Conservation (phyloP, 805 yeast genomes). For the Saitoella complicata region DNA sequence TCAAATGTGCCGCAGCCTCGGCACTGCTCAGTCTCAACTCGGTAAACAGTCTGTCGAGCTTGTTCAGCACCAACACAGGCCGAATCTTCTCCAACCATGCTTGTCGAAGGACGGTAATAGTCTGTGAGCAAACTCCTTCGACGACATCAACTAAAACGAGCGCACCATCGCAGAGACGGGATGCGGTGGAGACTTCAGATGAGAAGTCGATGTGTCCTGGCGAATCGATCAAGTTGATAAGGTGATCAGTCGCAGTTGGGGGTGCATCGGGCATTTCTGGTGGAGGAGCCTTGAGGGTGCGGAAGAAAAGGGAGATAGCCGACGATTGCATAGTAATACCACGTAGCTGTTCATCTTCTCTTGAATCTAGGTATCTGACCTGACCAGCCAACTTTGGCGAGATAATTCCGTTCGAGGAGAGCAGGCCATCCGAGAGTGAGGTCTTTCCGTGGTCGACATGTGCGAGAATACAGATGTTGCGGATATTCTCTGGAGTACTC, state of each 20-base stretch:
- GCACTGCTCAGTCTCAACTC: constrained; percentile 69
- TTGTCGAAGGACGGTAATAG: constrained; percentile 84
- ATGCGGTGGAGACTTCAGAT: constrained; percentile 90
- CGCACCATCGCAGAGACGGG: constrained; percentile 93
- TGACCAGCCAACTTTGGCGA: constrained; percentile 93
- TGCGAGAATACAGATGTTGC: constrained; percentile 90
- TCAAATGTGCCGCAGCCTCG: constrained; percentile 73
- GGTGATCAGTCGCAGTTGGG: constrained; percentile 23
- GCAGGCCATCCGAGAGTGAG: constrained; percentile 73
- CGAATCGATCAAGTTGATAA: constrained; percentile 86
- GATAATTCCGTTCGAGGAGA: constrained; percentile 92
- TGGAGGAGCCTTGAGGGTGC: constrained; percentile 24
- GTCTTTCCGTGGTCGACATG: constrained; percentile 99
- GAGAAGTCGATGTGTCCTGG: constrained; percentile 99
- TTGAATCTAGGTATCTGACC: constrained; percentile 76
- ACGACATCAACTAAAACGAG: constrained; percentile 90
- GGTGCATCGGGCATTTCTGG: constrained; percentile 5
- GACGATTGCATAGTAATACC: constrained; percentile 96
- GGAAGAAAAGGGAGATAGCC: constrained; percentile 84
- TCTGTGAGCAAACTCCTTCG: constrained; percentile 96
- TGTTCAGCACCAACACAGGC: constrained; percentile 78
- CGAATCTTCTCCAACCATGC: constrained; percentile 87
- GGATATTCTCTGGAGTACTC: constrained; percentile 46
- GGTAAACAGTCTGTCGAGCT: constrained; percentile 68
- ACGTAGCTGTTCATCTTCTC: constrained; percentile 89